Conservation (phyloP, 208 protist genomes). For the Leishmania tropica region DNA sequence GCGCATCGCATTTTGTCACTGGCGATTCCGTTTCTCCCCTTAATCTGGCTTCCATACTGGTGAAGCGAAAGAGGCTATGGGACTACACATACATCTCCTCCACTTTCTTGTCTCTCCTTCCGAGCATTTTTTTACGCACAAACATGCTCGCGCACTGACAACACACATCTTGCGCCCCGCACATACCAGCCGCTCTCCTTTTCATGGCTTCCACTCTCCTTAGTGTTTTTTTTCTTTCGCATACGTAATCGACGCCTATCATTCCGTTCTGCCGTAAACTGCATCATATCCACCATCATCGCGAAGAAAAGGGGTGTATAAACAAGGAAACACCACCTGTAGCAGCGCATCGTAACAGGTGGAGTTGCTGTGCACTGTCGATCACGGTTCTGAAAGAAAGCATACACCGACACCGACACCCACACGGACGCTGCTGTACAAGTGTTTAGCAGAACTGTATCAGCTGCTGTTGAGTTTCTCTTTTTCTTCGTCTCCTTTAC, state of each 20-base stretch:
- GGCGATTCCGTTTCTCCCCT: not conserved
- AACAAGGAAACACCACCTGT: not conserved
- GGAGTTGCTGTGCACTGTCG: not conserved
- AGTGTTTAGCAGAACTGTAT: not conserved
- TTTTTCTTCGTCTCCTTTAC: not conserved
- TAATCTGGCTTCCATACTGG: not conserved
- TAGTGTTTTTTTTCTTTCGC: not conserved
- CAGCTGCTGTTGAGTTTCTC: not conserved
- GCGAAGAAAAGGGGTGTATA: not conserved
- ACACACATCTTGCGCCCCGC: not conserved
- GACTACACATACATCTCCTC: not conserved
- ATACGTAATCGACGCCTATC: not conserved
- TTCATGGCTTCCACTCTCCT: not conserved
- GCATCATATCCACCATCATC: not conserved
- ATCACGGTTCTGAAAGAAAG: not conserved
- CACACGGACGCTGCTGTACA: not conserved
- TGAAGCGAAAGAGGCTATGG: not conserved
- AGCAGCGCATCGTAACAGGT: not conserved
- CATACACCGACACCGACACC: not conserved
- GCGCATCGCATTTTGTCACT: not conserved
- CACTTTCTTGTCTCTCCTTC: not conserved
- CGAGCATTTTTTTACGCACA: not conserved
- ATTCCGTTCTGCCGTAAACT: not conserved
- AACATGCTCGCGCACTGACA: not conserved
- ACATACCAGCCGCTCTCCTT: not conserved